A percentile compares a stretch with the other conserved stretches of the same genome.
These are phyloP conservation scores for Diutina scorzettiae DNA, from an alignment of 1,139 yeast genomes.

Conservation along the genomic window DNA sequence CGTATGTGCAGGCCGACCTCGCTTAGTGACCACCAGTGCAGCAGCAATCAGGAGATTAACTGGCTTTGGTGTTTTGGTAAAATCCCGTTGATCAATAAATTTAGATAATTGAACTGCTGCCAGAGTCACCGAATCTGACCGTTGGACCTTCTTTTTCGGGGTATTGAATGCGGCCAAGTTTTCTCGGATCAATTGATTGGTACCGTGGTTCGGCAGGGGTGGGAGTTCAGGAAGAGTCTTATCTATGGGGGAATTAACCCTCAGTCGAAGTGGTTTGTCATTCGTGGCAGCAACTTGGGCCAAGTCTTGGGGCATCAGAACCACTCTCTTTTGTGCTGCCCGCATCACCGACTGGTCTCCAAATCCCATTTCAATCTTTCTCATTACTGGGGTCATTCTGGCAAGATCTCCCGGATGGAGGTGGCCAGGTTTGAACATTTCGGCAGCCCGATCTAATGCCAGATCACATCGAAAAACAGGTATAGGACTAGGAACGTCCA, in stretches of 20 bases:
- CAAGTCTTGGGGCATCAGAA: neutral
- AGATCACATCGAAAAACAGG: conserved; percentile 4
- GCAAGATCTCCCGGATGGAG: neutral
- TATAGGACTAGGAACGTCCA: conserved; percentile 4
- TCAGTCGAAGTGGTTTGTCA: neutral
- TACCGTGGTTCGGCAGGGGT: neutral
- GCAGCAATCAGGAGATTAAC: neutral
- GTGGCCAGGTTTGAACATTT: neutral
- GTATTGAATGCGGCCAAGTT: neutral
- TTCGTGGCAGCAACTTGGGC: neutral
- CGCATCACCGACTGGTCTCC: neutral
- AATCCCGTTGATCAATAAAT: neutral
- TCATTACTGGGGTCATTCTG: neutral
- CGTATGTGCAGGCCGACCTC: neutral
- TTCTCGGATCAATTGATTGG: neutral
- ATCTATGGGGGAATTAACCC: neutral
- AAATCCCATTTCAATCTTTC: neutral
- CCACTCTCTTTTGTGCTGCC: neutral
- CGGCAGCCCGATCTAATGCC: conserved; percentile 5
- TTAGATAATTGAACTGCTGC: neutral
- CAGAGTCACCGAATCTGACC: conserved; percentile 1
- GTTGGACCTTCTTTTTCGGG: neutral
- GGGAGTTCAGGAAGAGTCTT: neutral
- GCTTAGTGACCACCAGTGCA: neutral
- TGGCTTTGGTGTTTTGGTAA: conserved; percentile 3